These are phyloP conservation scores for Beauveria sp. DNA, from an alignment of 2,329 filamentous ascomycete genomes.

Conservation along the genomic window DNA sequence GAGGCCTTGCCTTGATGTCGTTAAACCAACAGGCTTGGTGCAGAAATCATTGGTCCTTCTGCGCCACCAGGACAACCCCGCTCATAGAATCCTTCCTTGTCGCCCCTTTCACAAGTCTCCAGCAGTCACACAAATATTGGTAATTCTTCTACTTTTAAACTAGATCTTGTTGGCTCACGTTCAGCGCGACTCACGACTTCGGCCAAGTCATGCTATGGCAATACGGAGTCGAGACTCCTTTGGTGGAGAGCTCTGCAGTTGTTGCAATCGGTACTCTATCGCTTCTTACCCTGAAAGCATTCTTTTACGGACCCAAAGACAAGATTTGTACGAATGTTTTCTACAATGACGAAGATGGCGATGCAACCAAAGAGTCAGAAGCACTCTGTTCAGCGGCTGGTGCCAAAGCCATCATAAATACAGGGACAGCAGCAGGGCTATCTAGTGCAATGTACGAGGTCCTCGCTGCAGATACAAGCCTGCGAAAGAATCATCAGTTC, in stretches of 20 bases:
- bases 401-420: neutral
- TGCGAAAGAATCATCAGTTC: no score
- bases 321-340: fast-evolving
- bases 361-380: neutral
- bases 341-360: neutral
- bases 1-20: no score
- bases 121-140: no score
- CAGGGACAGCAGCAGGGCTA: neutral
- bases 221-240: neutral
- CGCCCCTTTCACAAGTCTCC: no score
- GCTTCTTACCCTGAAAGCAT: neutral
- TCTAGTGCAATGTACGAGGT: neutral
- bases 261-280: neutral
- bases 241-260: neutral
- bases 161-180: no score
- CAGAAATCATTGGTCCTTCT: no score
- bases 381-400: neutral
- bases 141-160: no score
- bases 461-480: neutral
- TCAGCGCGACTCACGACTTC: no score
- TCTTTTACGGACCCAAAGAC: neutral
- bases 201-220: neutral
- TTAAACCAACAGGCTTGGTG: no score
- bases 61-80: no score
- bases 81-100: no score